phyloP scores from a whole-genome alignment of 257 asterid species.

The Marsdenia floribunda region DNA sequence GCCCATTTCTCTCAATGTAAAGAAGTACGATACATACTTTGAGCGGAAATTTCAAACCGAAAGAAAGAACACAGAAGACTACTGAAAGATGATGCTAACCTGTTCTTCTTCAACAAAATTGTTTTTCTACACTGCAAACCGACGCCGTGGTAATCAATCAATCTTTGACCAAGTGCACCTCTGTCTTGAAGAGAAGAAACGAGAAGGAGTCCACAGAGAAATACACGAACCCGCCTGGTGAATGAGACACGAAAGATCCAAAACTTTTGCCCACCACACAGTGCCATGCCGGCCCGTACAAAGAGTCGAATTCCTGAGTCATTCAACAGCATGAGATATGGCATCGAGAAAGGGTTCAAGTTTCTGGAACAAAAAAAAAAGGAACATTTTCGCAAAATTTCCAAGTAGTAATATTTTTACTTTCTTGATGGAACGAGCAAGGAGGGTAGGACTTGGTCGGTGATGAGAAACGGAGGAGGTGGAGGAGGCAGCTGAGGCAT shows the following conservation, averaged over 20 bases:
- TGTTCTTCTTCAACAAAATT: neutral
- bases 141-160: slow-evolving; percentile 6
- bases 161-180: slow-evolving; percentile 49
- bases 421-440: slow-evolving; percentile 77
- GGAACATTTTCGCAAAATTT: too few species aligned
- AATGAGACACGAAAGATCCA: slow-evolving; percentile 82
- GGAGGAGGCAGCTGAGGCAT: slow-evolving; percentile 6
- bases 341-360: neutral
- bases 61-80: neutral
- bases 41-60: neutral
- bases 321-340: neutral
- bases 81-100: neutral
- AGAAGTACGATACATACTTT: neutral
- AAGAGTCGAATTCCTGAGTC: slow-evolving; percentile 66
- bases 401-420: slow-evolving; percentile 15
- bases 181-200: slow-evolving; percentile 80
- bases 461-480: slow-evolving; percentile 34
- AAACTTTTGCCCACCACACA: slow-evolving; percentile 88
- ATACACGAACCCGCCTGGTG: slow-evolving; percentile 72
- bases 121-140: neutral
- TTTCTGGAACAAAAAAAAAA: neutral
- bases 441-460: slow-evolving; percentile 55
- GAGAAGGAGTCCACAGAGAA: slow-evolving; percentile 69
- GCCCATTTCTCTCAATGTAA: neutral
- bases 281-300: slow-evolving; percentile 93